Percentiles rank a stretch among this genome's conserved stretches.
Conservation (phyloP, 2,329 filamentous ascomycete species). For the Pseudogymnoascus sp. region DNA sequence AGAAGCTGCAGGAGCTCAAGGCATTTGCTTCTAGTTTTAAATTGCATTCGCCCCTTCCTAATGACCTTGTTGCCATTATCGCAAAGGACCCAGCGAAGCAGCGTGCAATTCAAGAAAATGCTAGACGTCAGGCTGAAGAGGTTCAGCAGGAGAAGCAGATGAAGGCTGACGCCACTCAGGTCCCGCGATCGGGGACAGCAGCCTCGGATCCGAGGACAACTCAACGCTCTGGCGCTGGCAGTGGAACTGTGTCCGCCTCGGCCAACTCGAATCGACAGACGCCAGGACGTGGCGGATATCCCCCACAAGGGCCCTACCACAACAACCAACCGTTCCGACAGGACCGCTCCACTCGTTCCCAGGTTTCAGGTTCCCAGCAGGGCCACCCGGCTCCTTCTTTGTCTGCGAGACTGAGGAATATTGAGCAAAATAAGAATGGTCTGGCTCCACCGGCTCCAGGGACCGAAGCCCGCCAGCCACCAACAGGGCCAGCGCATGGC, state of each 20-base stretch:
- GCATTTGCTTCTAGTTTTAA: conserved; percentile 95
- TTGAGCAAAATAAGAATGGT: conserved; percentile 18
- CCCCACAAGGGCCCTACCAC: conserved; percentile 34
- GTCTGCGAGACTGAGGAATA: conserved; percentile 22
- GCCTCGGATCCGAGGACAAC: conserved; percentile 34
- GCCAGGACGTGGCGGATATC: conserved; percentile 30
- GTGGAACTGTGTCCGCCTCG: conserved; percentile 30
- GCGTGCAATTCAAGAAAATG: conserved; percentile 84
- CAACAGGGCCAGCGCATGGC: conserved; percentile 61
- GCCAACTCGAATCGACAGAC: conserved; percentile 23
- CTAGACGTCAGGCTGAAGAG: conserved; percentile 65
- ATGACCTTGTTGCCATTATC: conserved; percentile 86
- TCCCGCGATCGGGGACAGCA: background rate
- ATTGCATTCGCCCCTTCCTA: conserved; percentile 82
- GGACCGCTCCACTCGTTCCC: conserved; percentile 21
- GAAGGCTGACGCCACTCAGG: conserved; percentile 34
- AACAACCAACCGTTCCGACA: conserved; percentile 32
- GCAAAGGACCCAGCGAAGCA: conserved; percentile 96
- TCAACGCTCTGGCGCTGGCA: conserved; percentile 37
- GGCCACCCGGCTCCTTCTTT: conserved; percentile 17
- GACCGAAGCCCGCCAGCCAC: conserved; percentile 62
- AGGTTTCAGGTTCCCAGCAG: conserved; percentile 13
- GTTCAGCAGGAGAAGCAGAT: conserved; percentile 30
- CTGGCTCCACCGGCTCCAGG: conserved; percentile 33
- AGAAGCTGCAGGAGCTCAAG: conserved; percentile 88